phyloP scores from a whole-genome alignment of 2,329 filamentous ascomycete genomes.

The Trichophyton rubrum region DNA sequence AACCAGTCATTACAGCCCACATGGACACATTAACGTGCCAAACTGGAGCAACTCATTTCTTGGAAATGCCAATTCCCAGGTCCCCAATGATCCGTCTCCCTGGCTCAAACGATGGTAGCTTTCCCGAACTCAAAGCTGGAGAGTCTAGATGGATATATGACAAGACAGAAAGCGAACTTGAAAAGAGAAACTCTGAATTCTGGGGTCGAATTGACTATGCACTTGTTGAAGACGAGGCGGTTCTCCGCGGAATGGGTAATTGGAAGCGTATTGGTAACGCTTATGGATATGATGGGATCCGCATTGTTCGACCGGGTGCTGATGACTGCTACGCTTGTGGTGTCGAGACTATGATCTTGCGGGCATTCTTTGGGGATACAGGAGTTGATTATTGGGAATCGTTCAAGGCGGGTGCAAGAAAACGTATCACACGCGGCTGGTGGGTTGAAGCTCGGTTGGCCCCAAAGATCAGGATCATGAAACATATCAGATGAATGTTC shows the following conservation, averaged over 20 bases:
- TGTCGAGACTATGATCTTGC: slow-evolving; percentile 26
- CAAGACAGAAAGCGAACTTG: slow-evolving; percentile 43
- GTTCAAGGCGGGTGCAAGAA: slow-evolving; percentile 18
- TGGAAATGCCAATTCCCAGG: slow-evolving; percentile 29
- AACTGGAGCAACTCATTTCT: slow-evolving; percentile 50
- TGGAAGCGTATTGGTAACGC: slow-evolving; percentile 43
- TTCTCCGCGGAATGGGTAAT: slow-evolving; percentile 23
- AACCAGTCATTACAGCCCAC: slow-evolving; percentile 33
- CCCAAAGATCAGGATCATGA: slow-evolving; percentile 42
- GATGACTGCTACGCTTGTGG: slow-evolving; percentile 13
- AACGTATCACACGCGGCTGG: slow-evolving; percentile 35
- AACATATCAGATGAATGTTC: slow-evolving; percentile 15
- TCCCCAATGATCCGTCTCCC: slow-evolving; percentile 13
- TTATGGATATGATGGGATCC: slow-evolving; percentile 40
- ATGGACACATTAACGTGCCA: slow-evolving; percentile 52
- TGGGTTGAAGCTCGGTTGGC: slow-evolving; percentile 45
- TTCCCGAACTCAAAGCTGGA: slow-evolving; percentile 13
- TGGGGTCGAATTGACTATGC: slow-evolving; percentile 50
- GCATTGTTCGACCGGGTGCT: slow-evolving; percentile 35
- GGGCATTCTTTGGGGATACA: slow-evolving; percentile 23
- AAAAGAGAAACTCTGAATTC: slow-evolving; percentile 39
- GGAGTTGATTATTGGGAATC: slow-evolving; percentile 21
- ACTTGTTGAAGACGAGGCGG: slow-evolving; percentile 37
- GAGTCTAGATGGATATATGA: slow-evolving; percentile 42
- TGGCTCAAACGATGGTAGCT: slow-evolving; percentile 15